Percentiles rank a stretch among this genome's conserved stretches.
phyloP scores from a whole-genome alignment of 2,329 filamentous ascomycete genomes.

The Xylariaceae sp. region DNA sequence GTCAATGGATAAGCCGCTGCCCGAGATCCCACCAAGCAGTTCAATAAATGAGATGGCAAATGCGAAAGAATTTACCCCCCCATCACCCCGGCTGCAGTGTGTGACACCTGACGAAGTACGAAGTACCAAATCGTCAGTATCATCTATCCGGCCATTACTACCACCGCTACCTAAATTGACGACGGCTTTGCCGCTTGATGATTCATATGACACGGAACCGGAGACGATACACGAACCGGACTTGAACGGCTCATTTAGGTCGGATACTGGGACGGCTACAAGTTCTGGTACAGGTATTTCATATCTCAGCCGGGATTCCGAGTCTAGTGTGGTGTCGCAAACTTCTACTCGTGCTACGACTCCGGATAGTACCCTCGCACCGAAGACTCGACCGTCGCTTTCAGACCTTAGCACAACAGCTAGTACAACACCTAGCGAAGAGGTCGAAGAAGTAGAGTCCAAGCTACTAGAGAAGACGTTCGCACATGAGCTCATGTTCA shows the following conservation, averaged over 20 bases:
- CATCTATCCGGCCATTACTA: constrained; percentile 46
- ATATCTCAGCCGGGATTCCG: constrained; percentile 75
- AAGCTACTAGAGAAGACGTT: constrained; percentile 88
- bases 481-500: constrained; percentile 86
- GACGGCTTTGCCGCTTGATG: constrained; percentile 44
- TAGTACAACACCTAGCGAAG: constrained; percentile 66
- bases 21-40: constrained; percentile 51
- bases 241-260: constrained; percentile 50
- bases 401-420: constrained; percentile 65
- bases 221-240: constrained; percentile 47
- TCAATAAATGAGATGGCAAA: constrained; percentile 16
- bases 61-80: constrained; percentile 29
- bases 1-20: constrained; percentile 64
- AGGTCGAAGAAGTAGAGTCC: constrained; percentile 73
- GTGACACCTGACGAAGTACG: constrained; percentile 38
- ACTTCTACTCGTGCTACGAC: constrained; percentile 86
- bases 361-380: constrained; percentile 60
- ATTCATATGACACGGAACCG: constrained; percentile 48
- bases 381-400: constrained; percentile 57
- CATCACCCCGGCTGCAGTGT: constrained; percentile 42
- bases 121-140: constrained; percentile 43
- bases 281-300: constrained; percentile 77
- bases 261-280: constrained; percentile 69
- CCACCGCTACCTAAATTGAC: constrained; percentile 57
- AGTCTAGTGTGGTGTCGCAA: constrained; percentile 73